Evolutionary conservation across 2,329 filamentous ascomycete genomes (phyloP).

Genomic region (Macrophomina pseudophaseolina): DNA sequence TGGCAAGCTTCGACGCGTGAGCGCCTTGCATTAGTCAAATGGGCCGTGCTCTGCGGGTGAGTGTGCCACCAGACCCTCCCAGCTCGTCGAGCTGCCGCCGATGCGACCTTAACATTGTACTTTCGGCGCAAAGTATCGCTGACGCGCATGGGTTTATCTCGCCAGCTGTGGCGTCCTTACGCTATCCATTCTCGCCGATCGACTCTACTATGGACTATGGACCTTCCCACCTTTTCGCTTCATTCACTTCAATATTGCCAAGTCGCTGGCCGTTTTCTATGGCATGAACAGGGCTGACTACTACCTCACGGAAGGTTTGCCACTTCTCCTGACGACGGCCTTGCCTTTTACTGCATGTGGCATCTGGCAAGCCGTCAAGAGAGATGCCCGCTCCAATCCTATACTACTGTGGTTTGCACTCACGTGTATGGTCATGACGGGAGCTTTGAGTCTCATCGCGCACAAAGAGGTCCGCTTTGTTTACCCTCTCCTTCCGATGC

Average conservation of each 20-base stretch:
- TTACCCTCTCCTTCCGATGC: slow-evolving; percentile 85
- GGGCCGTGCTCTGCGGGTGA: slow-evolving; percentile 66
- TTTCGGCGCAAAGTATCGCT: slow-evolving; percentile 6
- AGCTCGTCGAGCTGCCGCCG: not conserved
- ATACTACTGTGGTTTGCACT: slow-evolving; percentile 37
- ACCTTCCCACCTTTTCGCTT: slow-evolving; percentile 87
- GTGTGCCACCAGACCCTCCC: slow-evolving; percentile 31
- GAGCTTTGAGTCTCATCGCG: slow-evolving; percentile 76
- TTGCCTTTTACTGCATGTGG: slow-evolving; percentile 76
- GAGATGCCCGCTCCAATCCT: not conserved
- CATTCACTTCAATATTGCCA: slow-evolving; percentile 87
- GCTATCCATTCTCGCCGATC: slow-evolving; percentile 71
- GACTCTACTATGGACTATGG: slow-evolving; percentile 81
- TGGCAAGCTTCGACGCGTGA: slow-evolving; percentile 50
- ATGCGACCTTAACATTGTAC: slow-evolving; percentile 22
- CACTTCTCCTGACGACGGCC: slow-evolving; percentile 81
- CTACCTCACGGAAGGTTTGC: slow-evolving; percentile 87
- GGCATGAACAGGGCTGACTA: slow-evolving; percentile 91
- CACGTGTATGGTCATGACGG: slow-evolving; percentile 62
- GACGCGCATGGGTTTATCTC: slow-evolving; percentile 6
- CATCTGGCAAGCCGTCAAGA: slow-evolving; percentile 53
- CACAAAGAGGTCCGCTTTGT: slow-evolving; percentile 99
- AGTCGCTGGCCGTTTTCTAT: slow-evolving; percentile 90
- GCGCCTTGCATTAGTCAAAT: slow-evolving; percentile 62
- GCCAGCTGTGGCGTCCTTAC: slow-evolving; percentile 62